Percentiles rank a stretch among this genome's conserved stretches.
Evolutionary conservation across 176 grass and related monocot species (phyloP).

Genomic region (Oryza coarctata): DNA sequence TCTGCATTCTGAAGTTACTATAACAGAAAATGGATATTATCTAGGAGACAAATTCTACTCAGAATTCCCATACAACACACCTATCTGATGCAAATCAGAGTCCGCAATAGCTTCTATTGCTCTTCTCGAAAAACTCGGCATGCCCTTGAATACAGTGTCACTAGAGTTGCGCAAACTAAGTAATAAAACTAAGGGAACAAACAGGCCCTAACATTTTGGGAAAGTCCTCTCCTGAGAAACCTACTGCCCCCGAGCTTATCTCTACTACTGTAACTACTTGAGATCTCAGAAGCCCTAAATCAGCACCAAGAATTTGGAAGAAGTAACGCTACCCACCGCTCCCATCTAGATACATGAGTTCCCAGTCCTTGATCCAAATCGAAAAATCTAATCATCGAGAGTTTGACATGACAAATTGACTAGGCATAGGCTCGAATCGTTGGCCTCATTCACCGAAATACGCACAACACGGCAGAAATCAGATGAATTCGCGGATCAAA

Average conservation of each 20-base stretch:
- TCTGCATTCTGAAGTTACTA: background rate
- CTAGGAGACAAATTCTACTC: background rate
- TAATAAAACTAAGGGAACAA: background rate
- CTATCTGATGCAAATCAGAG: background rate
- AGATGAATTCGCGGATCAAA: background rate
- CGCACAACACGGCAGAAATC: background rate
- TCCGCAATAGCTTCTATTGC: background rate
- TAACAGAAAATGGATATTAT: background rate
- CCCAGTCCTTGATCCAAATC: background rate
- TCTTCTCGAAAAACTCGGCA: background rate
- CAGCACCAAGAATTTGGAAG: background rate
- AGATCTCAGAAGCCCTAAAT: background rate
- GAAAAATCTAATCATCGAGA: background rate
- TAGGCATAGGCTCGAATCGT: background rate
- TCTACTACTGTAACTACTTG: background rate
- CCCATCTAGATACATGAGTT: conserved; percentile 18
- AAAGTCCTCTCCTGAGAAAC: background rate
- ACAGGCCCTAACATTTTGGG: background rate
- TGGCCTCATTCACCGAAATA: background rate
- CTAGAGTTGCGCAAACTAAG: background rate
- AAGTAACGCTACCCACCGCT: background rate
- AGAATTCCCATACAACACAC: background rate
- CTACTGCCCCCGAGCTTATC: background rate
- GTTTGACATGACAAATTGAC: background rate
- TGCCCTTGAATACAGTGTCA: background rate